Evolutionary conservation across 345 rosid species (phyloP).

Genomic region (Melastoma malabathricum): DNA sequence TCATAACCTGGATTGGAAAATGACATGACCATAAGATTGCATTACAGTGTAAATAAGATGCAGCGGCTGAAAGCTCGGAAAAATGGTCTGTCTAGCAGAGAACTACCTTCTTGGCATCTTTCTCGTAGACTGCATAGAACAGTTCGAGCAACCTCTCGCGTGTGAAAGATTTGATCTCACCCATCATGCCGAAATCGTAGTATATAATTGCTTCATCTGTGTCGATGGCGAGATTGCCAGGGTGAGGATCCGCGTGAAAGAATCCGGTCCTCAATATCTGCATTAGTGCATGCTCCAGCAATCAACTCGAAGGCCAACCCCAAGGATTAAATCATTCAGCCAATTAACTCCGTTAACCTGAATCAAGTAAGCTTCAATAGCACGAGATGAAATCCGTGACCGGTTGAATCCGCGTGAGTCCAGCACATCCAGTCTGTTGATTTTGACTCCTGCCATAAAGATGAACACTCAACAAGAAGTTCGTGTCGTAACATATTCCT

Average conservation of each 20-base stretch:
- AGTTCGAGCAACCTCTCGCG: slow-evolving; percentile 77
- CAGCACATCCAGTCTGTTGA: slow-evolving; percentile 41
- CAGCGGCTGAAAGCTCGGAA: background rate
- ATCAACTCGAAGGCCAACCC: background rate
- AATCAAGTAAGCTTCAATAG: slow-evolving; percentile 84
- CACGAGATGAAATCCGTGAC: slow-evolving; percentile 70
- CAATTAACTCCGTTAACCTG: slow-evolving; percentile 35
- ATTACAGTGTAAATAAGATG: background rate
- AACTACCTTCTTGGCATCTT: slow-evolving; percentile 83
- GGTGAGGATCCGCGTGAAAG: slow-evolving; percentile 99
- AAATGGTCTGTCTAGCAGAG: slow-evolving; percentile 1
- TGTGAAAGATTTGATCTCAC: slow-evolving; percentile 85
- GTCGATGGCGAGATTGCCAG: slow-evolving; percentile 92
- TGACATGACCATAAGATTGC: no score
- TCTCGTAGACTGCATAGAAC: slow-evolving; percentile 83
- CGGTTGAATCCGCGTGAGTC: slow-evolving; percentile 53
- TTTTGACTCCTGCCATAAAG: slow-evolving; percentile 58
- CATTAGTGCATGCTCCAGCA: slow-evolving; percentile 1
- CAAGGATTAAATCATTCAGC: background rate
- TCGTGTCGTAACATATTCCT: background rate
- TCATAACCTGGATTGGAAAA: slow-evolving; percentile 44
- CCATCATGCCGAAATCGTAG: slow-evolving; percentile 99
- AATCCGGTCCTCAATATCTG: slow-evolving; percentile 91
- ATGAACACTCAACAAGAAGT: background rate
- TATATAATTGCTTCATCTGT: slow-evolving; percentile 71